These are phyloP conservation scores for Euphrasia confusa DNA, from an alignment of 257 asterid species.

Conservation along the genomic window DNA sequence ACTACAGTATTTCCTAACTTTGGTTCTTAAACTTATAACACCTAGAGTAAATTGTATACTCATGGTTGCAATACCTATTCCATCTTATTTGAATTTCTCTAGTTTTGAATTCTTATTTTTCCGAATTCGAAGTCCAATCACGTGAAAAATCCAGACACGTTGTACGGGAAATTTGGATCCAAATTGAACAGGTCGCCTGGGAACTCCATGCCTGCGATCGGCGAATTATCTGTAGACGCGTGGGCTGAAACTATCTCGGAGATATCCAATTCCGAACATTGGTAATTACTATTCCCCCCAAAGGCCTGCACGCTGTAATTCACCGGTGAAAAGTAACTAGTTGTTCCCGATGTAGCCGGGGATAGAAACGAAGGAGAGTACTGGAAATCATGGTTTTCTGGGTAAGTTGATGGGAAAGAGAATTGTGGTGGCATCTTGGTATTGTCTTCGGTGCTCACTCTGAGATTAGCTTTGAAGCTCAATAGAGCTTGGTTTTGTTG, in stretches of 20 bases:
- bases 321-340: conserved; percentile 26
- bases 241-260: conserved; percentile 45
- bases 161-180: conserved; percentile 47
- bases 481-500: conserved; percentile 36
- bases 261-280: conserved; percentile 28
- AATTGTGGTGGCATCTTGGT: conserved; percentile 27
- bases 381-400: conserved; percentile 31
- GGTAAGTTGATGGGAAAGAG: conserved; percentile 47
- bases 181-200: conserved; percentile 32
- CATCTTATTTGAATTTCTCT: conserved; percentile 10
- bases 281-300: conserved; percentile 18
- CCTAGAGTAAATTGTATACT: not conserved
- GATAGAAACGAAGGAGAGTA: conserved; percentile 33
- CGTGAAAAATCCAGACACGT: conserved; percentile 38
- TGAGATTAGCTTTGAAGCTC: conserved; percentile 41
- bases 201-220: conserved; percentile 54
- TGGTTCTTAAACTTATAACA: not conserved
- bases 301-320: conserved; percentile 17
- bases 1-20: not conserved
- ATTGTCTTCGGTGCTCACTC: conserved; percentile 36
- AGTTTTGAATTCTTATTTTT: not conserved
- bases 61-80: not conserved
- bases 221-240: conserved; percentile 57
- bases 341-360: conserved; percentile 28
- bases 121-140: conserved; percentile 14